phyloP scores from a whole-genome alignment of 192 early-diverging fungal genomes.

The Phycomyces nitens region DNA sequence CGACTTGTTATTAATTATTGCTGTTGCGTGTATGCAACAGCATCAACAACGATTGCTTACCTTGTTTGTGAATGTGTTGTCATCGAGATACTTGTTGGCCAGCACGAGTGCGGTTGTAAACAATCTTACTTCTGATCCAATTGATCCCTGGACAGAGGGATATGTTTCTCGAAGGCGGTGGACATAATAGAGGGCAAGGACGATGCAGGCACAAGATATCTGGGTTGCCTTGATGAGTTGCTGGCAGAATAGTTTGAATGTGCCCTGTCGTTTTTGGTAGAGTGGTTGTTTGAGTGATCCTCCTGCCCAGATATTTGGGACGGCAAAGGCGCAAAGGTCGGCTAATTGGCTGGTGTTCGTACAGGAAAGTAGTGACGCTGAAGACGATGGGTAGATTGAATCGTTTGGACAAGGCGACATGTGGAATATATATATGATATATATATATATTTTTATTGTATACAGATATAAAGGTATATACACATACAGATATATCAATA shows the following conservation, averaged over 20 bases:
- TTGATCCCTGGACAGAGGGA: conserved; percentile 54
- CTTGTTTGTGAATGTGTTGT: conserved; percentile 88
- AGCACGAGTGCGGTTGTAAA: conserved; percentile 85
- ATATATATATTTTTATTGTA: no score
- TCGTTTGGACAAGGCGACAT: neutral
- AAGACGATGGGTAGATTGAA: neutral
- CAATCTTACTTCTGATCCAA: conserved; percentile 77
- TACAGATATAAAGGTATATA: neutral
- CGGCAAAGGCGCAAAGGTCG: conserved; percentile 30
- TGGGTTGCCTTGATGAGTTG: conserved; percentile 58
- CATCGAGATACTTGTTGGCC: conserved; percentile 82
- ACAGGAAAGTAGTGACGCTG: conserved; percentile 6
- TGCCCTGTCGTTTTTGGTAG: conserved; percentile 1
- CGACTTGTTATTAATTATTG: no score
- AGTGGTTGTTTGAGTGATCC: neutral
- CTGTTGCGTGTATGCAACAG: no score
- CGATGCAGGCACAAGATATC: conserved; percentile 60
- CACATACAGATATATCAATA: no score
- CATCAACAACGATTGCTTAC: conserved; percentile 19
- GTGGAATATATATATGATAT: neutral
- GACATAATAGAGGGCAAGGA: conserved; percentile 64
- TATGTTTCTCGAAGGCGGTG: conserved; percentile 52
- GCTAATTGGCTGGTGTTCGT: conserved; percentile 31
- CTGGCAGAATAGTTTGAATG: conserved; percentile 47
- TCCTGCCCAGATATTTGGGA: conserved; percentile 37